Base-by-base conservation (phyloP, 257 asterid genomes). In the Cynanchum wilfordii region DNA sequence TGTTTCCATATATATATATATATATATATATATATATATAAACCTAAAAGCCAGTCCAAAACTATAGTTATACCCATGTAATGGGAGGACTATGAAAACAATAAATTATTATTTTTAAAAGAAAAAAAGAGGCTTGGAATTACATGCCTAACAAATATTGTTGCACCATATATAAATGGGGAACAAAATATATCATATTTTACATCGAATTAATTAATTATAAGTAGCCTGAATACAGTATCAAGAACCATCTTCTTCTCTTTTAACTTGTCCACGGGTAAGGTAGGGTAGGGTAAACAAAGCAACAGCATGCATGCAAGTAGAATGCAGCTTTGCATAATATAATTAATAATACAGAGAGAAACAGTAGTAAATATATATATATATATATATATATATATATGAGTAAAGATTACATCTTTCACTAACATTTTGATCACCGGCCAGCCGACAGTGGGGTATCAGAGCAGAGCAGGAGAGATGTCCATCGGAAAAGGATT, bases 401-500 rank as follows among this genome's bases (percentile, higher is more conserved):
- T 19, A 54, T n/a, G n/a, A n/a, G n/a, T 54, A 54, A 24, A 54
- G 59, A 52, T 65, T 73, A 71, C 47, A 63, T 63, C 47, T 15
- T 13, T 63, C 12, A 16, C 7, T 60, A 50, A 36, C 40, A 36
- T 36, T 42, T 42, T 42, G 11, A 42, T 42, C 12, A 42, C 12
- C 47, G 3, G 40, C 40, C 40, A 2, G 40, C 40, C 3, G 40
- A 6, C 5, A 36, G 40, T n/a, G n/a, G n/a, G n/a, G 40, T 36
- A 62, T 62, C 68, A 88, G 68, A 93, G 98, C 60, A 88, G 87
- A 4, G 95, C 69, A 0, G 94, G 89, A 3, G 99, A 87, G 54
- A 94, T 84, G 69, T 94, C 97, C 91, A 88, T 87, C 0, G 98
- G 80, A 24, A 80, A 94, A 29, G 96, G 89, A 62, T 86, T 84